Evolutionary conservation across 2,329 filamentous ascomycete genomes (phyloP).

Genomic region (Canariomyces notabilis): DNA sequence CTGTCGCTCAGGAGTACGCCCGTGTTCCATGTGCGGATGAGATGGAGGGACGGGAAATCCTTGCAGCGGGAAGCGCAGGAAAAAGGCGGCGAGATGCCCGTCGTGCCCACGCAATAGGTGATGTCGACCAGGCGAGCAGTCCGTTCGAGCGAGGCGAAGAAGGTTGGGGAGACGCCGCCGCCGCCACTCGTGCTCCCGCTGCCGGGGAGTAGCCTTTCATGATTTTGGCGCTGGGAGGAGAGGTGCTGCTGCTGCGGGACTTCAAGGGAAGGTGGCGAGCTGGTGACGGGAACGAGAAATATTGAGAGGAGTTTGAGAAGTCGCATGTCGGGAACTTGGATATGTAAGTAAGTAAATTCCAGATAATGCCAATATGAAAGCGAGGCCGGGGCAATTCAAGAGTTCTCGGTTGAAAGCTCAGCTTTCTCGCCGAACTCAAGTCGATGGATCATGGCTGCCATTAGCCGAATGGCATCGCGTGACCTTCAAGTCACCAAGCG

Average conservation of each 20-base stretch:
- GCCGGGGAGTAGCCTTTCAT: neutral
- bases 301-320: neutral
- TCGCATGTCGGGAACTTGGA: no score
- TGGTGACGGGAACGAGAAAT: neutral
- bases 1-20: slow-evolving; percentile 82
- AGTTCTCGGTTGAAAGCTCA: no score
- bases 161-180: slow-evolving; percentile 46
- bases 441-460: no score
- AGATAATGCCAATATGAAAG: no score
- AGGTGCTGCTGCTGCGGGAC: neutral
- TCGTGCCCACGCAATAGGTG: slow-evolving; percentile 83
- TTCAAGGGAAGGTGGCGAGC: neutral
- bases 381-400: no score
- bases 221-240: neutral
- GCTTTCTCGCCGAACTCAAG: no score
- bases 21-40: slow-evolving; percentile 86
- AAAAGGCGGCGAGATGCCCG: slow-evolving; percentile 80
- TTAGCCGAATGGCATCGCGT: no score
- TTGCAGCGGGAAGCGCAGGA: slow-evolving; percentile 76
- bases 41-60: slow-evolving; percentile 74
- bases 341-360: no score
- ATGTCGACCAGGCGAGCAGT: slow-evolving; percentile 90
- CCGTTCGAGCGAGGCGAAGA: slow-evolving; percentile 82
- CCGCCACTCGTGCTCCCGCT: neutral
- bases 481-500: no score